phyloP scores from a whole-genome alignment of 306 rosid species.

The Malus fusca region DNA sequence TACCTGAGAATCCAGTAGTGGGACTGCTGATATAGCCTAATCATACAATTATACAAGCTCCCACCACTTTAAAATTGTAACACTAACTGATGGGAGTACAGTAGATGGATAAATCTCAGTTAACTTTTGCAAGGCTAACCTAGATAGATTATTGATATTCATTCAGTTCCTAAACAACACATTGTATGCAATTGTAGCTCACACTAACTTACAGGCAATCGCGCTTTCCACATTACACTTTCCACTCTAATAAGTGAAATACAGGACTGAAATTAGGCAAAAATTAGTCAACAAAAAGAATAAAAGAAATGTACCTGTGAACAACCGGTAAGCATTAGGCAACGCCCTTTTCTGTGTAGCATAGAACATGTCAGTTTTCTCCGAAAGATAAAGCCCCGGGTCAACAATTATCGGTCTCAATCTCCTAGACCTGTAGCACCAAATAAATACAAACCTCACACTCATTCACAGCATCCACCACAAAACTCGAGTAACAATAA shows the following conservation, averaged over 20 bases:
- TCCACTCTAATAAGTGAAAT: not conserved
- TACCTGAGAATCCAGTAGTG: not conserved
- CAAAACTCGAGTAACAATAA: not conserved
- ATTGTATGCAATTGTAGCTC: not conserved
- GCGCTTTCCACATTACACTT: not conserved
- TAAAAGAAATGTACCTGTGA: constrained; percentile 49
- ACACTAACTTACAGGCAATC: not conserved
- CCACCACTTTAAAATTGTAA: not conserved
- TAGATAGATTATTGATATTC: not conserved
- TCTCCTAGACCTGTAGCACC: constrained; percentile 50
- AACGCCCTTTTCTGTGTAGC: constrained; percentile 85
- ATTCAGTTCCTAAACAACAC: not conserved
- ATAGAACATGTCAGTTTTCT: constrained; percentile 76
- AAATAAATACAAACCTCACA: constrained; percentile 1
- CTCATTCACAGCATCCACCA: constrained; percentile 1
- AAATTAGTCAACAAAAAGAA: not conserved
- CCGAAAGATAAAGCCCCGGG: constrained; percentile 89
- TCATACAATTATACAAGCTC: not conserved
- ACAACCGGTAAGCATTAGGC: constrained; percentile 73
- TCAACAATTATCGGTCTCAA: constrained; percentile 81
- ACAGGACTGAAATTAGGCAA: not conserved
- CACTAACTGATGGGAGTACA: not conserved
- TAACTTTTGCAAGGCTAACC: not conserved
- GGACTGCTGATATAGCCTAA: not conserved
- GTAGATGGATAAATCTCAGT: not conserved